Percentiles rank a stretch among this genome's conserved stretches.
Evolutionary conservation across 108 stramenopile species (phyloP).

Genomic region (Pseudonitzschia multiseries): DNA sequence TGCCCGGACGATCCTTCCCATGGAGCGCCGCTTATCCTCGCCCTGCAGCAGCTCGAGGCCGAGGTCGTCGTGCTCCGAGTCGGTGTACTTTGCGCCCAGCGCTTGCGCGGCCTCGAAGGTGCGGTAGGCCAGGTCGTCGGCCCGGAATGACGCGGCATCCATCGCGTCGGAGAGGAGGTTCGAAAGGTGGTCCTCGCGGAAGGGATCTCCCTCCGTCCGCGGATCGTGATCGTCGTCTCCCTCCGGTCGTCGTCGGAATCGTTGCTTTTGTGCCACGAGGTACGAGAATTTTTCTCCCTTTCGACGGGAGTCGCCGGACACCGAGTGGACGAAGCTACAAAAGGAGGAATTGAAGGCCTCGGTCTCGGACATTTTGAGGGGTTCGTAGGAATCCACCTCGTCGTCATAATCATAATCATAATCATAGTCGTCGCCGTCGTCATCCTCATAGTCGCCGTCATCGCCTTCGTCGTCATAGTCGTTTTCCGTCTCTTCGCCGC

Average conservation of each 20-base stretch:
- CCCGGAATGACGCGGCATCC: conserved; percentile 38
- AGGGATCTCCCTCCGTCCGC: not conserved
- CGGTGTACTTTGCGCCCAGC: conserved; percentile 48
- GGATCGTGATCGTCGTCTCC: conserved; percentile 10
- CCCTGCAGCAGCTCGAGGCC: conserved; percentile 73
- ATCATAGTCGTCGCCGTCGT: conserved; percentile 40
- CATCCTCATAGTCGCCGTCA: conserved; percentile 34
- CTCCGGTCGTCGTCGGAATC: not conserved
- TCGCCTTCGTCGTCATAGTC: conserved; percentile 33
- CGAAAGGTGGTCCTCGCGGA: conserved; percentile 41
- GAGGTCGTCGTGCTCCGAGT: conserved; percentile 57
- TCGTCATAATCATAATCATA: conserved; percentile 30
- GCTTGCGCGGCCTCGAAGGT: conserved; percentile 36
- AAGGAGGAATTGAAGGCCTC: conserved; percentile 63
- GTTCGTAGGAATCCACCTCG: not conserved
- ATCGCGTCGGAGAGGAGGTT: conserved; percentile 49
- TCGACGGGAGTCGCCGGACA: conserved; percentile 53
- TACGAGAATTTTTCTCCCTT: conserved; percentile 85
- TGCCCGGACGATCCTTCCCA: conserved; percentile 74
- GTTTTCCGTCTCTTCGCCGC: conserved; percentile 27
- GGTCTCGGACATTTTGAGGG: conserved; percentile 35
- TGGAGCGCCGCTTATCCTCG: conserved; percentile 50
- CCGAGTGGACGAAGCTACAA: conserved; percentile 86
- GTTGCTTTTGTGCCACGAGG: conserved; percentile 75
- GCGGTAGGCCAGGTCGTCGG: conserved; percentile 21